Base-by-base conservation (phyloP, 805 yeast species). In the Candida bentonensis region DNA sequence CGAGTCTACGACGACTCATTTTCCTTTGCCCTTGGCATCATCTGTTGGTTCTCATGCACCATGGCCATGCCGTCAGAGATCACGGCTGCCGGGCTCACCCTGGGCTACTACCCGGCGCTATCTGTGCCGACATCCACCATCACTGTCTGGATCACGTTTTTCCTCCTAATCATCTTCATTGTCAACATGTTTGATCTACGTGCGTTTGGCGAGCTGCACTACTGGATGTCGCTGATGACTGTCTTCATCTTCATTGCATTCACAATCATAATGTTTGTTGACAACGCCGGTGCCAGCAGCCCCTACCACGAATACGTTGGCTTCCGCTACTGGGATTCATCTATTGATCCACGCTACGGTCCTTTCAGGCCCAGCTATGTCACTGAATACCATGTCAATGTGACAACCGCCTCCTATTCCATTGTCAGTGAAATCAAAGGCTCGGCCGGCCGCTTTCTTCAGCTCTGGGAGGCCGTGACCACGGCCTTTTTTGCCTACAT, bases 31-130 rank as follows among this genome's bases (percentile, higher is more conserved):
- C 17, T 30, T 11, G 88, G 89, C 1, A 73, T 86, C 66, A 66
- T 76, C 23, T 85, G 85, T 58, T 83, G 85, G 75, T 56, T 79
- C 15, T 76, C 84, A 45, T 82, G 80, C 57, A 70, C 81, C 15
- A 63, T 82, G 42, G 85, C 86, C 0, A 63, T 83, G 47, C 87
- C 94, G 0, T 76, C 88, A 0, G 94, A 84, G 55, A 70, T 85
- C 2, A 81, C 85, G 11, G 94, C 94, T 0, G 81, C 84, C 17
- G 76, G 85, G 0, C 78, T 85, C 23, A 73, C 84, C 78, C 62
- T 85, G 39, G 72, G 82, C 40, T 85, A 77, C 55, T 86, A 77
- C 56, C 71, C 76, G 1, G 57, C 67, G 34, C 61, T 82, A 39
- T 55, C 73, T n/a, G 64, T 78, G 7, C 72, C 79, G 0, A 66